phyloP scores from a whole-genome alignment of 1,284 basidiomycete species.

The Ceratobasidium sp. region DNA sequence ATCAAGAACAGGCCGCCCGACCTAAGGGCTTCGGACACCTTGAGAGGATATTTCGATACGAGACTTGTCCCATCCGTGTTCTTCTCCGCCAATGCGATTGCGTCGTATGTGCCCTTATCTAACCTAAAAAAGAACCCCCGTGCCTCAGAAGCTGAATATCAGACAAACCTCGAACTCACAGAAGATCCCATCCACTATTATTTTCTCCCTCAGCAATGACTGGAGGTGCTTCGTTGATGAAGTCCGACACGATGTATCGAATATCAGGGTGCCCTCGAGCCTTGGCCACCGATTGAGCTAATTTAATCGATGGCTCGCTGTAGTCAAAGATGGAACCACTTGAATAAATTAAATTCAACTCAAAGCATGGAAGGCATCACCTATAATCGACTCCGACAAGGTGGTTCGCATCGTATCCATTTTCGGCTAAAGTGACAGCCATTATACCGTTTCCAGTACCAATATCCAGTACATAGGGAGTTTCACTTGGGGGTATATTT shows the following conservation, averaged over 20 bases:
- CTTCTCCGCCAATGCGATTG: constrained; percentile 82
- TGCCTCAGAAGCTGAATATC: neutral
- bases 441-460: constrained; percentile 88
- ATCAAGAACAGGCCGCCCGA: constrained; percentile 83
- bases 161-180: constrained; percentile 39
- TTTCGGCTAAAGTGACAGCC: constrained; percentile 78
- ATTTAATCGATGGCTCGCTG: constrained; percentile 40
- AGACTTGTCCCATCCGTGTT: constrained; percentile 69
- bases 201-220: constrained; percentile 2
- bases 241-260: constrained; percentile 49
- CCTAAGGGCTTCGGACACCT: constrained; percentile 71
- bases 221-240: constrained; percentile 47
- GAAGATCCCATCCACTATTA: constrained; percentile 49
- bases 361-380: neutral
- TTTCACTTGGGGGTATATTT: constrained; percentile 46
- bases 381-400: constrained; percentile 90
- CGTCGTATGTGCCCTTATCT: constrained; percentile 90
- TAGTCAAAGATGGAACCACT: neutral
- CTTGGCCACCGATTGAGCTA: constrained; percentile 68
- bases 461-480: constrained; percentile 72
- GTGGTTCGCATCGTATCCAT: constrained; percentile 68
- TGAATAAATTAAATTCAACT: neutral
- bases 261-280: constrained; percentile 55
- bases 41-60: constrained; percentile 72
- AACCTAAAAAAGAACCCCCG: constrained; percentile 53